Conservation (phyloP, 306 rosid genomes). For the Vigna hirtella region DNA sequence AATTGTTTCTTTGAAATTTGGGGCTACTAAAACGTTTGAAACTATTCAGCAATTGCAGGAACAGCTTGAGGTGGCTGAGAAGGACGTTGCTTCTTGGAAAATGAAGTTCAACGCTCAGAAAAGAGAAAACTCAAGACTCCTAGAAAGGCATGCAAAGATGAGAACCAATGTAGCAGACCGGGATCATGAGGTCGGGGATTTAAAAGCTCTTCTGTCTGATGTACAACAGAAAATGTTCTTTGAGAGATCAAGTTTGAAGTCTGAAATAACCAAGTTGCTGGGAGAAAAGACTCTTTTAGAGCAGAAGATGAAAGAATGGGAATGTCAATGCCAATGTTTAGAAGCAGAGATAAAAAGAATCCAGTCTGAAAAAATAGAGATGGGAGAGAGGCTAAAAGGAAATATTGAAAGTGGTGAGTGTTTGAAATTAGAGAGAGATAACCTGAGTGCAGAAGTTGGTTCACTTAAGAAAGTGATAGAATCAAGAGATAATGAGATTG, state of each 20-base stretch:
- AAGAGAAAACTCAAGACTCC: slow-evolving; percentile 67
- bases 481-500: slow-evolving; percentile 50
- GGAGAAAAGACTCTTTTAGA: slow-evolving; percentile 48
- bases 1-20: slow-evolving; percentile 56
- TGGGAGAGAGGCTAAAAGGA: slow-evolving; percentile 56
- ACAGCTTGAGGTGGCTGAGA: slow-evolving; percentile 62
- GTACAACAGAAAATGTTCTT: slow-evolving; percentile 78
- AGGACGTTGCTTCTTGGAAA: slow-evolving; percentile 65
- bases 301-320: slow-evolving; percentile 64
- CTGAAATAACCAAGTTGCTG: slow-evolving; percentile 65
- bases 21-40: slow-evolving; percentile 58
- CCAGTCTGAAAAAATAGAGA: slow-evolving; percentile 52
- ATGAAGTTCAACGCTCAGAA: slow-evolving; percentile 65
- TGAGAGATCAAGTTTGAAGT: slow-evolving; percentile 71
- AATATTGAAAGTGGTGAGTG: slow-evolving; percentile 53
- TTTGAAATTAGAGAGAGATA: slow-evolving; percentile 56
- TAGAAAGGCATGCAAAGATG: slow-evolving; percentile 63
- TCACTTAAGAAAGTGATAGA: slow-evolving; percentile 45
- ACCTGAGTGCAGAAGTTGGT: slow-evolving; percentile 52
- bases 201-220: slow-evolving; percentile 69
- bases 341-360: slow-evolving; percentile 66
- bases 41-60: slow-evolving; percentile 57
- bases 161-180: slow-evolving; percentile 63
- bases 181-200: slow-evolving; percentile 70
- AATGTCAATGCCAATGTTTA: slow-evolving; percentile 57